Evolutionary conservation across 2,329 filamentous ascomycete species (phyloP).

Genomic region (Fusarium austroafricanum): DNA sequence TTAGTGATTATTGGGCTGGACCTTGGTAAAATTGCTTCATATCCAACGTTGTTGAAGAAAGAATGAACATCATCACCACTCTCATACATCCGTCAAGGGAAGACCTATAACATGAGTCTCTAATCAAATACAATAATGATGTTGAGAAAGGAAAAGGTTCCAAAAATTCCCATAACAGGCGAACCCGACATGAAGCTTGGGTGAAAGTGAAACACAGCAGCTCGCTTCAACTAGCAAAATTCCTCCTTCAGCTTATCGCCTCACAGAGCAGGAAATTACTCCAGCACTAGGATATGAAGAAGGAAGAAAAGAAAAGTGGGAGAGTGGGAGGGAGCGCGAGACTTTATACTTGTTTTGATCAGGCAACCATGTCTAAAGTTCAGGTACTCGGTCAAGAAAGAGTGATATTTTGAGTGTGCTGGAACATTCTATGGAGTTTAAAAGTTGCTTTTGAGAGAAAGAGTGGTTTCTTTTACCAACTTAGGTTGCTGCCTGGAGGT

Average conservation of each 20-base stretch:
- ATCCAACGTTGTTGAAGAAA: not conserved
- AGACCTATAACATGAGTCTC: too few relatives aligned
- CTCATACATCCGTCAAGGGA: not conserved
- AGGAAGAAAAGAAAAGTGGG: not conserved
- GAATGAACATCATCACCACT: not conserved
- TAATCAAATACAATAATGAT: too few relatives aligned
- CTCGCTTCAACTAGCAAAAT: not conserved
- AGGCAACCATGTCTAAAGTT: not conserved
- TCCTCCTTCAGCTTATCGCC: constrained; percentile 7
- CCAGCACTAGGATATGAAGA: not conserved
- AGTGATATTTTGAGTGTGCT: not conserved
- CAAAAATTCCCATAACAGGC: constrained; percentile 4
- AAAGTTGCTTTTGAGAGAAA: too few relatives aligned
- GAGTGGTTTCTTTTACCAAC: not conserved
- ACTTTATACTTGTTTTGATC: not conserved
- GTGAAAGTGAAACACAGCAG: not conserved
- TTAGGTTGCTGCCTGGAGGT: not conserved
- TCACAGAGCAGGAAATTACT: constrained; percentile 11
- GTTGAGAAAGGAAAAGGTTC: not conserved
- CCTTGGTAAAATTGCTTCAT: not conserved
- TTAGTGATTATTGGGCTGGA: too few relatives aligned
- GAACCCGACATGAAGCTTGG: not conserved
- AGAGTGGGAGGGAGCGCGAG: not conserved
- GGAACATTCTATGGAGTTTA: not conserved
- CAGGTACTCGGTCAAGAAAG: not conserved